These are phyloP conservation scores for Hemileccinum impolitum DNA, from an alignment of 768 basidiomycete genomes.

Conservation along the genomic window DNA sequence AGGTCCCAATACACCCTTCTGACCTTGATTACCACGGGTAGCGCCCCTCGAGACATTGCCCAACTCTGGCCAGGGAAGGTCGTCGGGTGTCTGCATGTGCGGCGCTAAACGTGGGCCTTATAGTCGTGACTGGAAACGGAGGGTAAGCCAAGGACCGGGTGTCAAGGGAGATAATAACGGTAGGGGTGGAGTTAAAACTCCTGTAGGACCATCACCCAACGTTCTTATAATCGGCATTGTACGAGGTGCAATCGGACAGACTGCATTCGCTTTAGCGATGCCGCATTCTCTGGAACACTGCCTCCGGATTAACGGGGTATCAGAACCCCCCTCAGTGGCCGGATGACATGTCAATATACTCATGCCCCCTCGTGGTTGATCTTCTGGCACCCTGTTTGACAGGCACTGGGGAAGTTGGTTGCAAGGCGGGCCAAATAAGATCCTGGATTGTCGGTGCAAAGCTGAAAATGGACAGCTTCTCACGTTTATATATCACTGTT, in stretches of 20 bases:
- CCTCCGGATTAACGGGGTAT: constrained; percentile 31
- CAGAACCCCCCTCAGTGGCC: constrained; percentile 23
- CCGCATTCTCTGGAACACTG: constrained; percentile 33
- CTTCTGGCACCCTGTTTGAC: constrained; percentile 32
- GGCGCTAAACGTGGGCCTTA: constrained; percentile 7
- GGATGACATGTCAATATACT: constrained; percentile 36
- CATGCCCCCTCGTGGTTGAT: constrained; percentile 25
- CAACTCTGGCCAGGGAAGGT: constrained; percentile 83
- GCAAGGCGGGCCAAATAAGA: constrained; percentile 21
- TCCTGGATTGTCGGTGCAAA: constrained; percentile 31
- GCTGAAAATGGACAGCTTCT: constrained; percentile 22
- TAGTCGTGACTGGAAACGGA: constrained; percentile 5
- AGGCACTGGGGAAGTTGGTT: constrained; percentile 25
- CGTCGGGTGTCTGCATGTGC: constrained; percentile 52
- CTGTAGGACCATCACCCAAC: constrained; percentile 32
- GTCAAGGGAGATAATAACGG: constrained; percentile 25
- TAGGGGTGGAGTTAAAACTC: constrained; percentile 37
- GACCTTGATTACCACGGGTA: constrained; percentile 81
- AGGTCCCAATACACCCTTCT: constrained; percentile 72
- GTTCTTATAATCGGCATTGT: constrained; percentile 36
- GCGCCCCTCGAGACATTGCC: constrained; percentile 84
- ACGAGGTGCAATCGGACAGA: constrained; percentile 23
- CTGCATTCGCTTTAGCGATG: constrained; percentile 33
- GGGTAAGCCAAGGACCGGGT: constrained; percentile 16
- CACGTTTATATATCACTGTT: constrained; percentile 35